Percentiles rank a stretch among this genome's conserved stretches.
Conservation (phyloP, 495 filamentous ascomycete genomes). For the Lasiosphaeris hirsuta region DNA sequence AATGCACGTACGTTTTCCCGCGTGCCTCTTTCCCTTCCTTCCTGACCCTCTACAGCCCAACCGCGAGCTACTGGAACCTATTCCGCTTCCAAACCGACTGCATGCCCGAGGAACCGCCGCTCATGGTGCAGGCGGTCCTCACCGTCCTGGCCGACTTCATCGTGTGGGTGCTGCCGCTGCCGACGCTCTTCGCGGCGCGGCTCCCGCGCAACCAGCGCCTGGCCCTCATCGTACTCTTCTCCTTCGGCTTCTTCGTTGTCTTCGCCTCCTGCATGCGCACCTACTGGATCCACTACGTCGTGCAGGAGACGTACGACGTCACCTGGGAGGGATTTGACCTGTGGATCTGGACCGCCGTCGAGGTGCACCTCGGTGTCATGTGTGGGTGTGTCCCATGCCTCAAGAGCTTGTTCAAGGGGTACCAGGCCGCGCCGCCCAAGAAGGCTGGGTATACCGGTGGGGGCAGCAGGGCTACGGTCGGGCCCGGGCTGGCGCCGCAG, state of each 20-base stretch:
- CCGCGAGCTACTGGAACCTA: constrained; percentile 35
- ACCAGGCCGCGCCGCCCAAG: not conserved
- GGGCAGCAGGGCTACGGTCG: not conserved
- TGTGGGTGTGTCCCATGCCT: constrained; percentile 40
- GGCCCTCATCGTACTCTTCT: constrained; percentile 25
- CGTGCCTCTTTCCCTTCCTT: not conserved
- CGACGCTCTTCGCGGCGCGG: constrained; percentile 29
- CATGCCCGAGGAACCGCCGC: constrained; percentile 25
- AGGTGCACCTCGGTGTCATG: constrained; percentile 40
- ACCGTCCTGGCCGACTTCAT: constrained; percentile 38
- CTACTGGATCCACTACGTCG: constrained; percentile 27
- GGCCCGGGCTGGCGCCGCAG: not conserved
- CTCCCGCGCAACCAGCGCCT: constrained; percentile 23
- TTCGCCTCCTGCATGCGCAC: constrained; percentile 19
- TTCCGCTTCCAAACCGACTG: constrained; percentile 14
- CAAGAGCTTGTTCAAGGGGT: constrained; percentile 29
- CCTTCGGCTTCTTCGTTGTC: constrained; percentile 25
- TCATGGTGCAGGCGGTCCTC: constrained; percentile 22
- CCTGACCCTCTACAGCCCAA: constrained; percentile 24
- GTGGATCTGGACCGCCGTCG: constrained; percentile 42
- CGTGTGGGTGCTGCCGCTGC: constrained; percentile 43
- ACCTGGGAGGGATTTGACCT: constrained; percentile 39
- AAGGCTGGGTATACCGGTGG: not conserved
- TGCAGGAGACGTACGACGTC: constrained; percentile 30
- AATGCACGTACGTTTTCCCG: constrained; percentile 18